A percentile compares a stretch with the other conserved stretches of the same genome.
phyloP scores from a whole-genome alignment of 2,329 filamentous ascomycete genomes.

The Claviceps pazoutovae region DNA sequence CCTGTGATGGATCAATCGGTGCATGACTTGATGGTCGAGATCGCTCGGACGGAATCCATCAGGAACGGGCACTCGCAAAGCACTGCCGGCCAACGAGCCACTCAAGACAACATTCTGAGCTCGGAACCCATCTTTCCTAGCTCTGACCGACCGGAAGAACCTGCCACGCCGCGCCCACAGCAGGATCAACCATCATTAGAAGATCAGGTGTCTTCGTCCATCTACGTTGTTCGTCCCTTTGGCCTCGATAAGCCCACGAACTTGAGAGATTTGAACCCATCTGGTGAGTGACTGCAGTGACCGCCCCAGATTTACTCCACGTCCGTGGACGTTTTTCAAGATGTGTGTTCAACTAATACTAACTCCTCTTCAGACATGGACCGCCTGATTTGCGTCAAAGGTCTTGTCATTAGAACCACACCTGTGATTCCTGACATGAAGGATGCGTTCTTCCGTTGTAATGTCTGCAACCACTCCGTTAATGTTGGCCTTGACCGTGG shows the following conservation, averaged over 20 bases:
- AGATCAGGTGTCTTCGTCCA: conserved; percentile 63
- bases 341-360: background rate
- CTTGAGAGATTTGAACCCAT: conserved; percentile 84
- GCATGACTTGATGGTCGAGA: conserved; percentile 84
- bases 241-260: conserved; percentile 80
- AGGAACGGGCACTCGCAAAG: conserved; percentile 50
- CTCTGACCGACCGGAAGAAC: conserved; percentile 53
- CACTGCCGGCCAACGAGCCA: conserved; percentile 32
- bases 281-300: conserved; percentile 30
- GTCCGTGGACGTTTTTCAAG: background rate
- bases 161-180: conserved; percentile 23
- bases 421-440: conserved; percentile 99
- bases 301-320: too few species aligned
- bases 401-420: conserved; percentile 87
- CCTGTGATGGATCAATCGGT: conserved; percentile 91
- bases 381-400: conserved; percentile 87
- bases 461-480: conserved; percentile 80
- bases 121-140: conserved; percentile 67
- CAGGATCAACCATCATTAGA: conserved; percentile 49
- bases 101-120: conserved; percentile 40
- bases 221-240: conserved; percentile 80
- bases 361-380: conserved; percentile 58
- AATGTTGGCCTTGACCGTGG: conserved; percentile 88
- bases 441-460: conserved; percentile 93
- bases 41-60: conserved; percentile 68